phyloP scores from a whole-genome alignment of 208 protist genomes.

The Leishmania lainsoni region DNA sequence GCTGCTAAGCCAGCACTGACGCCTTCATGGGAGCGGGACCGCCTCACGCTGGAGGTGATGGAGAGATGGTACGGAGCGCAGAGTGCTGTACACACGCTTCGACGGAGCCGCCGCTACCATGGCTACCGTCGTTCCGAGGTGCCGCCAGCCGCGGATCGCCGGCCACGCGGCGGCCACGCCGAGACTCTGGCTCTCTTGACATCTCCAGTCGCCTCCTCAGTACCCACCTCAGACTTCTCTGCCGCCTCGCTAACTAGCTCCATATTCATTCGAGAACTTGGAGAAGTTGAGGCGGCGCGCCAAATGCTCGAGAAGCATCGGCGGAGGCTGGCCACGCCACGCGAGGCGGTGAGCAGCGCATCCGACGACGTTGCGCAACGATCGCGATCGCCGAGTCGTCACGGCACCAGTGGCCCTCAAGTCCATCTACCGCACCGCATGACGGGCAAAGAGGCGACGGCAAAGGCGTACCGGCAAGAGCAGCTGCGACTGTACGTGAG shows the following conservation, averaged over 20 bases:
- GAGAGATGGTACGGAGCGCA: conserved; percentile 21
- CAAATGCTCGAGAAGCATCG: neutral
- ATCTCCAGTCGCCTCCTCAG: conserved; percentile 13
- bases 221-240: conserved; percentile 14
- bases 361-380: neutral
- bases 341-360: neutral
- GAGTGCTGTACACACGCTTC: conserved; percentile 10
- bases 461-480: conserved; percentile 19
- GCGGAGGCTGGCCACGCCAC: neutral
- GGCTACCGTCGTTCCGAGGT: neutral
- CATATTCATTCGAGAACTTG: conserved; percentile 28
- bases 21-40: conserved; percentile 11
- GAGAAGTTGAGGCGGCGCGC: conserved; percentile 14
- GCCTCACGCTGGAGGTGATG: conserved; percentile 14
- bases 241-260: conserved; percentile 26
- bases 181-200: neutral
- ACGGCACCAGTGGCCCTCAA: neutral
- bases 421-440: neutral
- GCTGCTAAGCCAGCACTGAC: neutral
- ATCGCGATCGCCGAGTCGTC: neutral
- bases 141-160: neutral
- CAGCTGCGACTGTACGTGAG: conserved; percentile 29
- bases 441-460: neutral
- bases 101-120: neutral
- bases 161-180: neutral